A percentile compares a stretch with the other conserved stretches of the same genome.
Evolutionary conservation across 2,329 filamentous ascomycete genomes (phyloP).

Genomic region (Verticillium longisporum): DNA sequence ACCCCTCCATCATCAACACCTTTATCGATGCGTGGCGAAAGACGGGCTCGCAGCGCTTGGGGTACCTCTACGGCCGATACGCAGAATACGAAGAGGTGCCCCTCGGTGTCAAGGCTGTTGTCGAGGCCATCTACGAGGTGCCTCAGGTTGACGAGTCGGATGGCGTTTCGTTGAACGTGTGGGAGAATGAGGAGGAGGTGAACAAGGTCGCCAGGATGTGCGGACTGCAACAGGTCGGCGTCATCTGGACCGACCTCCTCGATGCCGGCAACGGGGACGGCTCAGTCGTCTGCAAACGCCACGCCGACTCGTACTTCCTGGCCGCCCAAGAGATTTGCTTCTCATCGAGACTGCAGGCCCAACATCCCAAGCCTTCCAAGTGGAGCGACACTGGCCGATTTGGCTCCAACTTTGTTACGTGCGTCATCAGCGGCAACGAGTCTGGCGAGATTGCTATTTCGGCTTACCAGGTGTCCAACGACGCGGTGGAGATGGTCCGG

Average conservation of each 20-base stretch:
- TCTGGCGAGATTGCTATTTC: conserved; percentile 82
- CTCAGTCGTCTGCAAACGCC: conserved; percentile 86
- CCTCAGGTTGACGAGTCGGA: conserved; percentile 86
- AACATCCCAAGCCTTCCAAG: conserved; percentile 83
- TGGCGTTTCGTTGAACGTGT: conserved; percentile 76
- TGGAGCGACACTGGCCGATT: conserved; percentile 95
- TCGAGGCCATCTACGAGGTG: conserved; percentile 95
- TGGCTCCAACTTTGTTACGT: conserved; percentile 95
- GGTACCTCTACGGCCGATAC: conserved; percentile 87
- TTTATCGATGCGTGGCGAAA: conserved; percentile 89
- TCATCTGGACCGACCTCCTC: conserved; percentile 90
- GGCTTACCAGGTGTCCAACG: conserved; percentile 90
- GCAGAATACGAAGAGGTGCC: conserved; percentile 89
- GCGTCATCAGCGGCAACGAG: conserved; percentile 89
- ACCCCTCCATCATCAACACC: conserved; percentile 76
- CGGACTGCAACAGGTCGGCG: conserved; percentile 80
- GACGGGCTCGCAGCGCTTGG: conserved; percentile 76
- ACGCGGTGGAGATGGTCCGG: conserved; percentile 93
- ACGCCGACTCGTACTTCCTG: conserved; percentile 90
- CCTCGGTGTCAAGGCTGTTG: conserved; percentile 87
- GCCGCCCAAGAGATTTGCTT: conserved; percentile 90
- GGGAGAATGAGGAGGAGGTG: conserved; percentile 77
- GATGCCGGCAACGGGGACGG: conserved; percentile 78
- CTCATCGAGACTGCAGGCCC: conserved; percentile 78
- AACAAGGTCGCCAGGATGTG: conserved; percentile 76